These are phyloP conservation scores for Podila clonocystis DNA, from an alignment of 192 early-diverging fungal species.

Conservation along the genomic window DNA sequence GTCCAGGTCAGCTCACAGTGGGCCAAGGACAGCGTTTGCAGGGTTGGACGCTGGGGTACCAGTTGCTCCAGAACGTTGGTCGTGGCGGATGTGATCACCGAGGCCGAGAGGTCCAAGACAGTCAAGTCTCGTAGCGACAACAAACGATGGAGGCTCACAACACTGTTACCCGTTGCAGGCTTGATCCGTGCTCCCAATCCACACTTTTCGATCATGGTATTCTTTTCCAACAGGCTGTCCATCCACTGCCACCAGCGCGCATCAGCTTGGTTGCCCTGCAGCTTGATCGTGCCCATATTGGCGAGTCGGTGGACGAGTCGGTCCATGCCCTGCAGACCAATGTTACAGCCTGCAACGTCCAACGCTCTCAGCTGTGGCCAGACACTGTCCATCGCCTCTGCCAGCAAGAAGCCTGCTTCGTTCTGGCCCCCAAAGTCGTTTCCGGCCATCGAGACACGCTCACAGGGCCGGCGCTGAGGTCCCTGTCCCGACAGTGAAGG, in stretches of 20 bases:
- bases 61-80: constrained; percentile 7
- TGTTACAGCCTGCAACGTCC: constrained; percentile 43
- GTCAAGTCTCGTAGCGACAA: constrained; percentile 13
- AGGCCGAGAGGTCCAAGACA: constrained; percentile 25
- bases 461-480: constrained; percentile 13
- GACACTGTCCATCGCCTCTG: constrained; percentile 7
- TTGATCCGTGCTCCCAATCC: constrained; percentile 27
- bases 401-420: constrained; percentile 19
- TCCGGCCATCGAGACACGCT: constrained; percentile 29
- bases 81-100: constrained; percentile 17
- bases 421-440: constrained; percentile 42
- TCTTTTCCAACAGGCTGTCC: constrained; percentile 23
- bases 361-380: constrained; percentile 31
- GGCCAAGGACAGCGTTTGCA: constrained; percentile 16
- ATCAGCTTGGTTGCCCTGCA: constrained; percentile 31
- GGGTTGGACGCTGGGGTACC: neutral
- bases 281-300: constrained; percentile 32
- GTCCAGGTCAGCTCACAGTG: constrained; percentile 25
- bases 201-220: constrained; percentile 26
- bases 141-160: constrained; percentile 12
- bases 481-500: neutral
- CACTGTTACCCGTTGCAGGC: neutral
- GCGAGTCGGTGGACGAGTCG: constrained; percentile 10
- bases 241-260: constrained; percentile 48
- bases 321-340: constrained; percentile 31